These are phyloP conservation scores for Betula pendula DNA, from an alignment of 306 rosid genomes.

Conservation along the genomic window DNA sequence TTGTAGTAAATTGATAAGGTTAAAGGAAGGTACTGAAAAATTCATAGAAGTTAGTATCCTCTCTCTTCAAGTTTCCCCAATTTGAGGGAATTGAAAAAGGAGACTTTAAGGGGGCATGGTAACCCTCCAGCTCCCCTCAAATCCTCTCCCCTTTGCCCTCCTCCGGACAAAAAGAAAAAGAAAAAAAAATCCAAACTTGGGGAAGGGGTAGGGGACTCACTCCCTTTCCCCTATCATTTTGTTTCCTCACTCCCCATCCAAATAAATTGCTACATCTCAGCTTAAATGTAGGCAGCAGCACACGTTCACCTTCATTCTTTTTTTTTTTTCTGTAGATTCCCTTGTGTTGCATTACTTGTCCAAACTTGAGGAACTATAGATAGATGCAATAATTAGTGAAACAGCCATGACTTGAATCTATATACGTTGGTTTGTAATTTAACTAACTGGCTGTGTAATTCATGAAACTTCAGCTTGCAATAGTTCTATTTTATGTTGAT, in stretches of 20 bases:
- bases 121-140: background rate
- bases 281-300: background rate
- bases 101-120: background rate
- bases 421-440: background rate
- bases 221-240: background rate
- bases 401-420: background rate
- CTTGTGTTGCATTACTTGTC: background rate
- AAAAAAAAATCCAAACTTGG: background rate
- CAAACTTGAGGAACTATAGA: constrained; percentile 16
- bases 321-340: background rate
- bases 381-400: background rate
- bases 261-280: background rate
- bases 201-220: background rate
- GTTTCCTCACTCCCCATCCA: background rate
- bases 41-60: background rate
- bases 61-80: background rate
- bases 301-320: background rate
- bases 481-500: background rate
- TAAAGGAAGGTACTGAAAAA: background rate
- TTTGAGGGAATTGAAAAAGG: background rate
- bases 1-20: background rate
- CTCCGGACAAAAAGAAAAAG: no score
- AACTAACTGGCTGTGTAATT: background rate
- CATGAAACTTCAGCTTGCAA: background rate
- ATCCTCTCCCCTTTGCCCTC: no score